phyloP scores from a whole-genome alignment of 176 grass and related monocot genomes.

The Urochloa ruziziensis region DNA sequence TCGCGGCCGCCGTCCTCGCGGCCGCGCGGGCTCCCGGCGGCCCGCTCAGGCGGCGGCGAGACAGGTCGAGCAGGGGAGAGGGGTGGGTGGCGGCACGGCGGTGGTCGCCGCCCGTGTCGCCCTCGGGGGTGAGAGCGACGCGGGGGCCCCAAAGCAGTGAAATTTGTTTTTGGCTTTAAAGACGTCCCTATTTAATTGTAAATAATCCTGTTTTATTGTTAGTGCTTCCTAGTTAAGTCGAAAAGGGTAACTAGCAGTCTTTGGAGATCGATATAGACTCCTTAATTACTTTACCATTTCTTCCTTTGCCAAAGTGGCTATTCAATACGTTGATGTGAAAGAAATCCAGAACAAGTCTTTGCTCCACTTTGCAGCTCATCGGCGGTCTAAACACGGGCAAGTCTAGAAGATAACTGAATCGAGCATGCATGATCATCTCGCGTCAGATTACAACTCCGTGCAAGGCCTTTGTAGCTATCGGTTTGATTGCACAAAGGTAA shows the following conservation, averaged over 20 bases:
- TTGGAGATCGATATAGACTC: background rate
- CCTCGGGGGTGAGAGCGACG: too few species aligned
- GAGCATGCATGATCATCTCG: background rate
- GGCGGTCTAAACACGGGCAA: too few species aligned
- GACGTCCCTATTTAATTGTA: background rate
- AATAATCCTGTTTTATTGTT: background rate
- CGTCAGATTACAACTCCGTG: accelerated
- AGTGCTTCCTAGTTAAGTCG: background rate
- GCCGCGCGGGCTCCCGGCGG: too few species aligned
- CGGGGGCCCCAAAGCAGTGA: too few species aligned
- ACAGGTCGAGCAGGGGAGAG: too few species aligned
- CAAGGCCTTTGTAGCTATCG: too few species aligned
- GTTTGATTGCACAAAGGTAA: background rate
- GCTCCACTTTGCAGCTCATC: background rate
- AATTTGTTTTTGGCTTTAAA: too few species aligned
- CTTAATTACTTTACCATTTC: background rate
- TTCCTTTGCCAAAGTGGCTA: background rate
- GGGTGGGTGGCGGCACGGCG: too few species aligned
- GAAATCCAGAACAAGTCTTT: background rate
- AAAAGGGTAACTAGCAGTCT: background rate
- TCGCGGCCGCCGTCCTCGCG: too few species aligned
- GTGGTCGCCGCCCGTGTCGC: too few species aligned
- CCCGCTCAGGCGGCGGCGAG: too few species aligned
- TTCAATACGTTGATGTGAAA: background rate
- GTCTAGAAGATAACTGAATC: too few species aligned